Evolutionary conservation across 768 basidiomycete species (phyloP), one percentile per base, ranked within the genome.

Genomic region (Leccinum variicolor): DNA sequence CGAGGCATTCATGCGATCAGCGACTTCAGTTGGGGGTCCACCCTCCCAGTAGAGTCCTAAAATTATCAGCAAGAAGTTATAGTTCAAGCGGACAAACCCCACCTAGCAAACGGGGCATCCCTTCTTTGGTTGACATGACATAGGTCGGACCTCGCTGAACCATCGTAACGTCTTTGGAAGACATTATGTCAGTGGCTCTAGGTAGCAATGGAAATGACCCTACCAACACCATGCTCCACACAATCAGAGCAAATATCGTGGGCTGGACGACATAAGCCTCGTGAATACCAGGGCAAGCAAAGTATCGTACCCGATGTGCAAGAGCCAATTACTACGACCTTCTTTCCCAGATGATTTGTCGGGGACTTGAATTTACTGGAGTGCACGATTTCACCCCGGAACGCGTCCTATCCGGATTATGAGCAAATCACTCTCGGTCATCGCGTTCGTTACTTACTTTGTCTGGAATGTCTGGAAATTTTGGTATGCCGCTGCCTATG

Each of bases 271-370:
- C 13, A n/a, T 63, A 21, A 66, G 61, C 25, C 14, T 9, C 2
- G 3, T 19, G 1, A 15, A 28, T 31, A 33, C n/a, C 6, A 49
- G 9, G 7, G 17, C 1, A 33, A 13, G 25, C 3, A 55, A 75
- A 72, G 73, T 13, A 74, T 49, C 59, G 23, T 57, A 78, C 81
- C 79, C 2, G 83, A 86, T 11, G 85, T 87, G 53, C 83, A 83
- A 14, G 87, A 78, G 2, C 89, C 89, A 4, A 90, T 73, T 2
- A 91, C 82, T 4, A 85, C 76, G 0, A 89, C 86, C 64, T 85
- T 90, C 73, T 90, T 90, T 14, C 86, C 89, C 1, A 66, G 47
- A 62, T 84, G 84, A 41, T 84, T 83, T 11, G 74, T 70, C 0
- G 85, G 84, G n/a, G 68, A 74, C 41, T 78, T 76, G 68, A 89